Evolutionary conservation across 306 rosid species (phyloP), one percentile per base, ranked within the genome.

Genomic region (Trifolium fragiferum): DNA sequence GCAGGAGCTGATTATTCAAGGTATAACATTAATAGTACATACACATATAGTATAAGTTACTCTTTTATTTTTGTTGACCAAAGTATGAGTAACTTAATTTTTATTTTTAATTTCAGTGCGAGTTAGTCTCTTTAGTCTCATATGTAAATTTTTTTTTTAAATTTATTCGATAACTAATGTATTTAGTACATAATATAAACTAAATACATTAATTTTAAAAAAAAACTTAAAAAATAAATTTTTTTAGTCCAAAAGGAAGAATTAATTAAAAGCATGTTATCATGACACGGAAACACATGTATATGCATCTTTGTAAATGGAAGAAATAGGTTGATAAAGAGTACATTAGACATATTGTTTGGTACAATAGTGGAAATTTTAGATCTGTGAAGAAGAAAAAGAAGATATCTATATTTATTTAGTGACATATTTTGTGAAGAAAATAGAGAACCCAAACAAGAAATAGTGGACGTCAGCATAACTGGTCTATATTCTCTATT

Each of bases 1-100:
- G 85, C 89, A 88, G 21, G 90, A 89, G 73, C 87, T 81, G 79
- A 74, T 54, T 57, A 76, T 76, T 9, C 84, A 90, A 87, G 98
- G 98, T 92, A 86, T 6, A n/a, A 27, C 15, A 13, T 58, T 25
- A 58, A 15, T 30, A 1, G 0, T 30, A 30, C 7, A 30, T 30
- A 30, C 33, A 30, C 1, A 30, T 30, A 30, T 30, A 30, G 33
- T 30, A 30, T 30, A 6, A 30, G 33, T 30, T 30, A 30, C 33
- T 30, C 6, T 30, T 30, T 30, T n/a, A n/a, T 21, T 30, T 30
- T 30, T 30, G 33, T 30, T 30, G 33, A 30, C 33, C 33, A 30
- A 30, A 30, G 5, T 30, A 30, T 30, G 6, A 30, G 1, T 30
- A 30, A 30, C 33, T 30, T 30, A 30, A 30, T 30, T 27, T 27